phyloP scores from a whole-genome alignment of 345 rosid species.

The Rhodomyrtus tomentosa region DNA sequence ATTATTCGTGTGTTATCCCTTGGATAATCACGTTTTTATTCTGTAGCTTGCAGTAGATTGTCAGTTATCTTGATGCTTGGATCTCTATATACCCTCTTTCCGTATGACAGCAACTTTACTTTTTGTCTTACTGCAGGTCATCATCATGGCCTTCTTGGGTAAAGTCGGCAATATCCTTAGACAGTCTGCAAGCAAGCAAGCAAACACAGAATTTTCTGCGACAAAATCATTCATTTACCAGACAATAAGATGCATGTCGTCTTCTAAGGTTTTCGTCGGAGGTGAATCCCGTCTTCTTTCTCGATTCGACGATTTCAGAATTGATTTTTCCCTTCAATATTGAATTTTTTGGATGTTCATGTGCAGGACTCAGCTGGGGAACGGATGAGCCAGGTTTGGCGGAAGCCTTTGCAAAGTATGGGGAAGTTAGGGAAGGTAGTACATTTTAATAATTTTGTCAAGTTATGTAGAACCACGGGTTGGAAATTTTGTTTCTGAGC shows the following conservation, averaged over 20 bases:
- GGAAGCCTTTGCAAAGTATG: conserved; percentile 72
- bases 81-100: neutral
- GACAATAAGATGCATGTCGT: conserved; percentile 66
- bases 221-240: conserved; percentile 63
- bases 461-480: neutral
- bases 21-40: neutral
- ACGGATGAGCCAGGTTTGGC: conserved; percentile 57
- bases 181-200: conserved; percentile 52
- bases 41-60: neutral
- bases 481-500: neutral
- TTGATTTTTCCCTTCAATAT: neutral
- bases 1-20: neutral
- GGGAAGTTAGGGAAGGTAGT: conserved; percentile 70
- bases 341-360: neutral
- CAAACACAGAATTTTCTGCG: conserved; percentile 25
- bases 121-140: conserved; percentile 10
- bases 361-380: conserved; percentile 58
- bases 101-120: neutral
- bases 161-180: conserved; percentile 58
- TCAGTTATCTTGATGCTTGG: neutral
- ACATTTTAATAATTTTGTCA: neutral
- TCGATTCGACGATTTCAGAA: neutral
- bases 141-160: conserved; percentile 69
- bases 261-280: conserved; percentile 74
- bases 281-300: conserved; percentile 19